Percentiles rank a stretch among this genome's conserved stretches.
Conservation (phyloP, 2,329 filamentous ascomycete species). For the Alternaria incomplexa region DNA sequence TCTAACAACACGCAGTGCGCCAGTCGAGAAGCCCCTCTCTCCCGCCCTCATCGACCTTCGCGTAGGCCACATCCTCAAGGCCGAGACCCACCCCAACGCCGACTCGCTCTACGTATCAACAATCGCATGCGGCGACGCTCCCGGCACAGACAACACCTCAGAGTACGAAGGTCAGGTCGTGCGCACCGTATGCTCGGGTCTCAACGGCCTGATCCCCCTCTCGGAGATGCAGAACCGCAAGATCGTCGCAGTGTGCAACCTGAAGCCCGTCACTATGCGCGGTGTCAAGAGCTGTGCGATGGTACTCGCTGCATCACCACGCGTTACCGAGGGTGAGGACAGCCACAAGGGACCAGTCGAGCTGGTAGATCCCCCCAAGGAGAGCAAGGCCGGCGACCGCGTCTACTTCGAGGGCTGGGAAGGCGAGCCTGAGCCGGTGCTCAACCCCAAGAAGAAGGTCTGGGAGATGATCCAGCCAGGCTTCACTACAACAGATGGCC, state of each 20-base stretch:
- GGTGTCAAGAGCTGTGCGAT: slow-evolving; percentile 83
- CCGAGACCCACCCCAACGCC: slow-evolving; percentile 92
- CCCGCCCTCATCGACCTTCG: slow-evolving; percentile 91
- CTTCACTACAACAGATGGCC: slow-evolving; percentile 82
- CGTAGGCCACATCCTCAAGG: slow-evolving; percentile 96
- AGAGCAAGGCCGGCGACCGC: slow-evolving; percentile 79
- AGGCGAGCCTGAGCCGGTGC: slow-evolving; percentile 86
- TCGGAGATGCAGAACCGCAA: slow-evolving; percentile 97
- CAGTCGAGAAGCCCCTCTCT: slow-evolving; percentile 76
- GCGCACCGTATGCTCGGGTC: slow-evolving; percentile 93
- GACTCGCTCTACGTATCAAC: slow-evolving; percentile 96
- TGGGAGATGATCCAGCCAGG: slow-evolving; percentile 98
- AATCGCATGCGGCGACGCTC: slow-evolving; percentile 88
- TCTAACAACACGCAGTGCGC: slow-evolving; percentile 44
- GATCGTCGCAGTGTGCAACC: slow-evolving; percentile 93
- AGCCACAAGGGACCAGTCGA: slow-evolving; percentile 91
- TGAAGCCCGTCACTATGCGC: slow-evolving; percentile 99
- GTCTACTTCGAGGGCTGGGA: slow-evolving; percentile 95
- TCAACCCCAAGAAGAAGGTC: slow-evolving; percentile 99
- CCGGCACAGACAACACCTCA: slow-evolving; percentile 84
- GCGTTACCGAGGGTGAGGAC: slow-evolving; percentile 78
- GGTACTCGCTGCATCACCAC: slow-evolving; percentile 94
- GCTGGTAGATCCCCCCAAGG: slow-evolving; percentile 82
- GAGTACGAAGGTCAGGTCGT: slow-evolving; percentile 91
- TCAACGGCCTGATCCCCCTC: slow-evolving; percentile 90